phyloP scores from a whole-genome alignment of 108 stramenopile species.

The Asterionellopsis glacialis region DNA sequence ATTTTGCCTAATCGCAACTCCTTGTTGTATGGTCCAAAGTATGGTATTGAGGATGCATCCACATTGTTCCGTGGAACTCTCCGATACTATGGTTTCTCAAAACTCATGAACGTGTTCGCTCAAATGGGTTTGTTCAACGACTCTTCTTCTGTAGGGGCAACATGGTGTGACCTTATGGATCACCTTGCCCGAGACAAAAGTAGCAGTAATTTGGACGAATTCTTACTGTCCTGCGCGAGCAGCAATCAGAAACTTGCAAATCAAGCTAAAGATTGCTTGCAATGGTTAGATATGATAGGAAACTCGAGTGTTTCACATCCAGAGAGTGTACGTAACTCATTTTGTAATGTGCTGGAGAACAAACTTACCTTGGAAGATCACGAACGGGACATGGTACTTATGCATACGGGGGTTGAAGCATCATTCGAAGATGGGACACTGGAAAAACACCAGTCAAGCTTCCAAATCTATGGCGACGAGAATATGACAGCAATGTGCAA shows the following conservation, averaged over 20 bases:
- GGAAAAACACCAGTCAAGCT: constrained; percentile 45
- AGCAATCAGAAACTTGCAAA: constrained; percentile 29
- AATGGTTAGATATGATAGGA: constrained; percentile 40
- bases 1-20: constrained; percentile 82
- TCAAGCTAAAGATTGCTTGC: constrained; percentile 25
- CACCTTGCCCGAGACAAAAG: constrained; percentile 15
- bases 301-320: constrained; percentile 21
- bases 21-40: constrained; percentile 54
- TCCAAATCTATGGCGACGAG: constrained; percentile 55
- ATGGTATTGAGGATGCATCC: constrained; percentile 58
- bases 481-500: constrained; percentile 68
- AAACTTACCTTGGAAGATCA: constrained; percentile 29
- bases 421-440: constrained; percentile 39
- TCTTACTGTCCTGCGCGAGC: constrained; percentile 34
- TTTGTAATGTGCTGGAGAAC: constrained; percentile 50
- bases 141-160: constrained; percentile 3
- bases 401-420: constrained; percentile 64
- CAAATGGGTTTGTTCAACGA: constrained; percentile 53
- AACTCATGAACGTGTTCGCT: constrained; percentile 46
- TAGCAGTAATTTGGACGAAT: constrained; percentile 21
- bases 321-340: constrained; percentile 35
- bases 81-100: constrained; percentile 70
- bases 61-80: constrained; percentile 84
- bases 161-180: constrained; percentile 36
- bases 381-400: constrained; percentile 69